These are phyloP conservation scores for Orbilia blumenaviensis DNA, from an alignment of 2,329 filamentous ascomycete genomes.

Conservation along the genomic window DNA sequence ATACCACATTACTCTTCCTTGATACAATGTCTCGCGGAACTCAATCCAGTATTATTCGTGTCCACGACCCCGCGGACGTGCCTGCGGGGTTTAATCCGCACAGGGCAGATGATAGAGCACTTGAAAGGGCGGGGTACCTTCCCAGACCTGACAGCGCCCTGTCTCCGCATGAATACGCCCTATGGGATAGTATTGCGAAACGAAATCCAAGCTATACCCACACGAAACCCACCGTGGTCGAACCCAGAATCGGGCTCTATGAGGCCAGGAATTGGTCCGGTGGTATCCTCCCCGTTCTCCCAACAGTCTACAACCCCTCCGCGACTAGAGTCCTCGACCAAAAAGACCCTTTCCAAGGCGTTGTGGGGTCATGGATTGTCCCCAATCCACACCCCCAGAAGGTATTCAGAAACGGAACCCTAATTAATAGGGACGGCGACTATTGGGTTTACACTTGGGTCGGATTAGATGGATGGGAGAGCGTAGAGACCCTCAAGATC, in stretches of 20 bases:
- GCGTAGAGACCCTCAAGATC: background rate
- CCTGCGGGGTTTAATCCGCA: background rate
- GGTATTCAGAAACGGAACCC: background rate
- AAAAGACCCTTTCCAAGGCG: background rate
- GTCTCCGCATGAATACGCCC: background rate
- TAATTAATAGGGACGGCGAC: background rate
- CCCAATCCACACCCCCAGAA: background rate
- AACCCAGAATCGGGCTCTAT: background rate
- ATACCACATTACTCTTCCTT: no score
- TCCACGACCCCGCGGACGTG: background rate
- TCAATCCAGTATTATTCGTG: background rate
- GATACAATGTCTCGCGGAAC: no score
- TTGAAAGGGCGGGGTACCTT: background rate
- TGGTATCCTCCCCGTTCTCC: background rate
- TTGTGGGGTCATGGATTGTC: background rate
- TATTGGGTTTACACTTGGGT: background rate
- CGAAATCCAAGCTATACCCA: background rate
- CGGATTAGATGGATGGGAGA: background rate
- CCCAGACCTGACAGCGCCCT: background rate
- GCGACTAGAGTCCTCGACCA: background rate
- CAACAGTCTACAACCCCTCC: background rate
- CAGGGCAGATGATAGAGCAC: background rate
- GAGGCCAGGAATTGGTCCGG: background rate
- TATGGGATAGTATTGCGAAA: background rate
- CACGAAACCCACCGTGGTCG: background rate